Percentiles rank a stretch among this genome's conserved stretches.
These are phyloP conservation scores for Aphanomyces cochlioides DNA, from an alignment of 352 stramenopile genomes.

Conservation along the genomic window DNA sequence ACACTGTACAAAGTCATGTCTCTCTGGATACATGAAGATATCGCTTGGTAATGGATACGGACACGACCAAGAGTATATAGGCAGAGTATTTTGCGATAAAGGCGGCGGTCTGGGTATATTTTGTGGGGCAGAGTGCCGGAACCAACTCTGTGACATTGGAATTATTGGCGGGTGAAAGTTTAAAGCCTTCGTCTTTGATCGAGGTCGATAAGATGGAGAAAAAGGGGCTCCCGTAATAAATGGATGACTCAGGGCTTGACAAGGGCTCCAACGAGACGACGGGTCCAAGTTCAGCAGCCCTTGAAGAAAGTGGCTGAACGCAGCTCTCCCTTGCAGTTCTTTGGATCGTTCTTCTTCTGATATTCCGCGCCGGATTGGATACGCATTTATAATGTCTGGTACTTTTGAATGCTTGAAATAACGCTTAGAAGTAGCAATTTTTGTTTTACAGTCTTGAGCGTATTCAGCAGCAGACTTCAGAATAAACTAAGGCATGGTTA, in stretches of 20 bases:
- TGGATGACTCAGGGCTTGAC: conserved; percentile 42
- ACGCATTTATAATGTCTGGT: conserved; percentile 43
- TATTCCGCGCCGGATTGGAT: conserved; percentile 37
- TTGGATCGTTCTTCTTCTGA: conserved; percentile 32
- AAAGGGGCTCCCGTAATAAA: conserved; percentile 46
- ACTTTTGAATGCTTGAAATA: conserved; percentile 55
- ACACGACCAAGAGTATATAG: conserved; percentile 23
- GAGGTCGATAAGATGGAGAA: conserved; percentile 1
- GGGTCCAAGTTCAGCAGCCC: conserved; percentile 40
- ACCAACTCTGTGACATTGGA: conserved; percentile 6
- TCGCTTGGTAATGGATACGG: not conserved
- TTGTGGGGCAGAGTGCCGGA: not conserved
- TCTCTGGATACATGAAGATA: too few species aligned
- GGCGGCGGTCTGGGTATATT: conserved; percentile 7
- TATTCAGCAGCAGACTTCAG: conserved; percentile 44
- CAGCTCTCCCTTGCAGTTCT: conserved; percentile 28
- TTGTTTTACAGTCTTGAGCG: conserved; percentile 37
- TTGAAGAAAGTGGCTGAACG: conserved; percentile 44
- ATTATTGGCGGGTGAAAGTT: conserved; percentile 1
- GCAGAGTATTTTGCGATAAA: not conserved
- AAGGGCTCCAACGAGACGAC: conserved; percentile 38
- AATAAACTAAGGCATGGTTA: conserved; percentile 29
- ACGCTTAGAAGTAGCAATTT: conserved; percentile 42
- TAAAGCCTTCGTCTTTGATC: not conserved
- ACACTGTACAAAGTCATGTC: too few species aligned